These are phyloP conservation scores for Alternaria sp. DNA, from an alignment of 2,329 filamentous ascomycete species.

Conservation along the genomic window DNA sequence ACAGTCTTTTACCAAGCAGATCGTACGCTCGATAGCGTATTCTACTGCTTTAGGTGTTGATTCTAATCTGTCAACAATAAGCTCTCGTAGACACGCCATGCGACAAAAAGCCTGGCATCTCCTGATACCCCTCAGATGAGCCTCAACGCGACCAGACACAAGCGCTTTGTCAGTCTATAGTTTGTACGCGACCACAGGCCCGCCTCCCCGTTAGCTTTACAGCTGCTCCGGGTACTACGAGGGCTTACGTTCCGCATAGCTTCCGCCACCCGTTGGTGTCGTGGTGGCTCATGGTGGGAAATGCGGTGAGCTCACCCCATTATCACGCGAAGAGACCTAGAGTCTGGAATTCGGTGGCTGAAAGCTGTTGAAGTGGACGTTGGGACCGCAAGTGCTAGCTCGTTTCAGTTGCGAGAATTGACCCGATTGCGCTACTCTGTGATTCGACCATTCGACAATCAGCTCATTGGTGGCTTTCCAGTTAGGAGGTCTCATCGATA, in stretches of 20 bases:
- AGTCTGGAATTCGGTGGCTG: background rate
- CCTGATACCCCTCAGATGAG: background rate
- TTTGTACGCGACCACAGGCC: background rate
- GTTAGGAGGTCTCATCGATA: background rate
- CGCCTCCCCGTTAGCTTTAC: background rate
- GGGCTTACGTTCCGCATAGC: background rate
- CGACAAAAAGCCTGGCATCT: background rate
- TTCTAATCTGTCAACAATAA: background rate
- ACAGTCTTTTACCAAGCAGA: background rate
- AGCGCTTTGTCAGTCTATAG: background rate
- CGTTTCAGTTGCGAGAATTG: background rate
- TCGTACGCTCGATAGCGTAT: background rate
- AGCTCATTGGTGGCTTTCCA: background rate
- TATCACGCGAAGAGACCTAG: background rate
- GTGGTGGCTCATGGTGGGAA: background rate
- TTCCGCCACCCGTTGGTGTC: background rate
- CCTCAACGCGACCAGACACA: background rate
- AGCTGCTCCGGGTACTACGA: background rate
- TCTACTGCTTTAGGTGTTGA: background rate
- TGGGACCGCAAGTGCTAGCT: background rate
- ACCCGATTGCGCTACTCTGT: background rate
- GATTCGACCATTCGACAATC: background rate
- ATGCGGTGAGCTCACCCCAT: background rate
- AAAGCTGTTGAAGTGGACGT: background rate
- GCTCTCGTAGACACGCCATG: background rate